Conservation (phyloP, 768 basidiomycete genomes). For the Hydnomerulius pinastri region DNA sequence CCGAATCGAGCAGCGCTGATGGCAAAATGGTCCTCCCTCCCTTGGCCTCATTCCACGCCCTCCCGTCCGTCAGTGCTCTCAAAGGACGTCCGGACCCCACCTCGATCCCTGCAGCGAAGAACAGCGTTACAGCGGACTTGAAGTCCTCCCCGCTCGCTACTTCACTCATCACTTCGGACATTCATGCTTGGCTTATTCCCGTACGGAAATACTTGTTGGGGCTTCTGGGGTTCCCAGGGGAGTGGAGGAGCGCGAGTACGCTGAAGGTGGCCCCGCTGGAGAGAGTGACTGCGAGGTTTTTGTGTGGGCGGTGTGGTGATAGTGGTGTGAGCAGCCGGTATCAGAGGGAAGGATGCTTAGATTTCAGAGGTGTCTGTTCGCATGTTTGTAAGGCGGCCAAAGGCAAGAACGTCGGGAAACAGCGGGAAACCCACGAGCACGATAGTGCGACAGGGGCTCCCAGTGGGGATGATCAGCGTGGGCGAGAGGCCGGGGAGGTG, state of each 20-base stretch:
- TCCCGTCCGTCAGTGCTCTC: constrained; percentile 46
- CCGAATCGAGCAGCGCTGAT: background rate
- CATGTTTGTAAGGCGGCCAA: constrained; percentile 49
- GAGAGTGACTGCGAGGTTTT: constrained; percentile 59
- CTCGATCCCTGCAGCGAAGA: background rate
- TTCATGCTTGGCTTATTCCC: constrained; percentile 49
- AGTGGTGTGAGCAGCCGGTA: constrained; percentile 36
- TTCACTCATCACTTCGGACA: constrained; percentile 43
- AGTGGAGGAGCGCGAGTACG: constrained; percentile 52
- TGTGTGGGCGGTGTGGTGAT: constrained; percentile 51
- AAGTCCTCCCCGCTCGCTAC: constrained; percentile 31
- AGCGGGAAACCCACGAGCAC: background rate
- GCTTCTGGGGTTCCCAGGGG: constrained; percentile 47
- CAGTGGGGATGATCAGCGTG: constrained; percentile 19
- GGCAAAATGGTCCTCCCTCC: constrained; percentile 41
- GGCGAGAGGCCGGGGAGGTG: constrained; percentile 22
- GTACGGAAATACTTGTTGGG: constrained; percentile 46
- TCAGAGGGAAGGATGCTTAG: constrained; percentile 47
- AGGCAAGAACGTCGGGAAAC: background rate
- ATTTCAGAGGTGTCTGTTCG: constrained; percentile 58
- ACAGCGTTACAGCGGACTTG: constrained; percentile 14
- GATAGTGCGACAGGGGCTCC: background rate
- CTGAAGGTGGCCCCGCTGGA: constrained; percentile 55
- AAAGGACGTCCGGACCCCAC: constrained; percentile 27
- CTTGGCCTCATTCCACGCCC: constrained; percentile 46